These are phyloP conservation scores for Podosphaera aphanis DNA, from an alignment of 2,329 filamentous ascomycete species.

Conservation along the genomic window DNA sequence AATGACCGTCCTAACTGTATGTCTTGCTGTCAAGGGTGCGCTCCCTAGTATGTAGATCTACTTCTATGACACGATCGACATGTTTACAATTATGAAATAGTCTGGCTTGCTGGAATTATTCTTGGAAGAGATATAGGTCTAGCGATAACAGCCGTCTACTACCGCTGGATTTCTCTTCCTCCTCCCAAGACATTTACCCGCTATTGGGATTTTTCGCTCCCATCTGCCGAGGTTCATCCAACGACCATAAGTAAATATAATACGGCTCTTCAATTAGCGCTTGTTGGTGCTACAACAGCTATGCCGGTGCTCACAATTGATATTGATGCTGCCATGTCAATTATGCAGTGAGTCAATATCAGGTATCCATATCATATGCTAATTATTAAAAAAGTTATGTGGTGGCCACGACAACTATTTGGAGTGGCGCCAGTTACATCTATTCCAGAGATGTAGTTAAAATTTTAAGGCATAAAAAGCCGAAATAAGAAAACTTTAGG, in stretches of 20 bases:
- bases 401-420: constrained; percentile 72
- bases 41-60: constrained; percentile 40
- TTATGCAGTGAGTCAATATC: constrained; percentile 32
- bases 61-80: too few species aligned
- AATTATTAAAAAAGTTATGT: constrained; percentile 33
- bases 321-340: constrained; percentile 29
- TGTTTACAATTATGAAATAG: constrained; percentile 18
- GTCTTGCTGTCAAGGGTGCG: constrained; percentile 58
- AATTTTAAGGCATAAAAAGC: constrained; percentile 32
- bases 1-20: constrained; percentile 82
- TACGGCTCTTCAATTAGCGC: constrained; percentile 68
- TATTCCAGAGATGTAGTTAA: constrained; percentile 80
- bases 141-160: constrained; percentile 73
- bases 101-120: constrained; percentile 77
- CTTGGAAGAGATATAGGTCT: constrained; percentile 71
- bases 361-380: neutral
- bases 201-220: constrained; percentile 95
- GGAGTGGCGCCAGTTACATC: constrained; percentile 83
- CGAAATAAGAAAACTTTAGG: neutral
- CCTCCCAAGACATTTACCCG: constrained; percentile 75
- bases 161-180: constrained; percentile 81
- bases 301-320: constrained; percentile 48
- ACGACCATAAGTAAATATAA: constrained; percentile 79
- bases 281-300: constrained; percentile 67
- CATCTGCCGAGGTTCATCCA: constrained; percentile 61